These are phyloP conservation scores for Pythium aphanidermatum DNA, from an alignment of 352 stramenopile species.

Conservation along the genomic window DNA sequence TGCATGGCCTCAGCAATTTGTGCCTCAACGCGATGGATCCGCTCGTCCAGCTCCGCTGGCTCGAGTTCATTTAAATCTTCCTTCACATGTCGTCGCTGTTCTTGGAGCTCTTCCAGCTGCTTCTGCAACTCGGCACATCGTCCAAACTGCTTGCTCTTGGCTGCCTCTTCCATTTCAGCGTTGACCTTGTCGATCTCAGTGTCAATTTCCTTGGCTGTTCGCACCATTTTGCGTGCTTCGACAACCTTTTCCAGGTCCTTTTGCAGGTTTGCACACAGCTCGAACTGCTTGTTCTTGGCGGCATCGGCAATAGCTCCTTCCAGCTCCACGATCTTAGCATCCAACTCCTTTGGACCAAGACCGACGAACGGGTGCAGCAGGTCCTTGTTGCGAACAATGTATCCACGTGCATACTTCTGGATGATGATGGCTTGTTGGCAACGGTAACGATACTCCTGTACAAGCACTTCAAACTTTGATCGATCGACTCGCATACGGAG, in stretches of 20 bases:
- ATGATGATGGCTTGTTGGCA: slow-evolving; percentile 54
- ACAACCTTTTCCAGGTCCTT: slow-evolving; percentile 79
- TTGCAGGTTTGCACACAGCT: slow-evolving; percentile 75
- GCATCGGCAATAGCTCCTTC: slow-evolving; percentile 76
- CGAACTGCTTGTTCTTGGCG: slow-evolving; percentile 79
- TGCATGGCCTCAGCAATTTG: slow-evolving; percentile 72
- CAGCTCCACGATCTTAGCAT: slow-evolving; percentile 67
- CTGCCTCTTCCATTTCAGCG: slow-evolving; percentile 68
- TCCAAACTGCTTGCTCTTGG: slow-evolving; percentile 74
- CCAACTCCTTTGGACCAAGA: slow-evolving; percentile 72
- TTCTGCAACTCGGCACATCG: slow-evolving; percentile 78
- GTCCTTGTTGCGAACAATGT: slow-evolving; percentile 68
- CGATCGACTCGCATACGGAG: slow-evolving; percentile 60
- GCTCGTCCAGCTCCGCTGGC: slow-evolving; percentile 71
- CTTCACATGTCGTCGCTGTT: slow-evolving; percentile 66
- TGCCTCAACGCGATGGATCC: slow-evolving; percentile 59
- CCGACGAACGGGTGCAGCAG: slow-evolving; percentile 73
- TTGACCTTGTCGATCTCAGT: slow-evolving; percentile 70
- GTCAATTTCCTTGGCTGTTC: slow-evolving; percentile 85
- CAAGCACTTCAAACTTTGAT: slow-evolving; percentile 43
- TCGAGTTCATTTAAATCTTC: slow-evolving; percentile 86
- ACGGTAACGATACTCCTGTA: slow-evolving; percentile 45
- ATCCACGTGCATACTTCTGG: slow-evolving; percentile 66
- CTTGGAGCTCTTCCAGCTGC: slow-evolving; percentile 69
- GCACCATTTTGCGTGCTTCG: slow-evolving; percentile 75